Base-by-base conservation (phyloP, 331 rosid species). In the Quercus tomentella region DNA sequence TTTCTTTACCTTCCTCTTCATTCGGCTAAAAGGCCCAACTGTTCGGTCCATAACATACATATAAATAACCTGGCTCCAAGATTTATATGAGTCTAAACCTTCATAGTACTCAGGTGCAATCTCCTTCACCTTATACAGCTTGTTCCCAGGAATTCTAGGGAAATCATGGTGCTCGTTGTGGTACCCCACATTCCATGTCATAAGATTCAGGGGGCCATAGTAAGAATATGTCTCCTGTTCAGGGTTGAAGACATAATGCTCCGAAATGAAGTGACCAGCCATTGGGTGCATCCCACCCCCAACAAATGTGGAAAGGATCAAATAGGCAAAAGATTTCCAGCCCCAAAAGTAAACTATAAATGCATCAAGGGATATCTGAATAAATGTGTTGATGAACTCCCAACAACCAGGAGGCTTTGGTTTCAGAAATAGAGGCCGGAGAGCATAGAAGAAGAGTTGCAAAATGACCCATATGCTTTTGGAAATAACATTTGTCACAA, bases 231-330 rank as follows among this genome's bases (percentile, higher is more conserved):
- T 95, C 84, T 92, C 97, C 80, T 90, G 97, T 0, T 86, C 88
- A 5, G 98, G 92, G 3, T 90, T 85, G 90, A 92, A 95, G 22
- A 92, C 88, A 63, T 95, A 92, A 81, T 95, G 97, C 84, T 95
- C 97, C 0, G 97, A 95, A 78, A 95, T 90, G 92, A 95, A 92
- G 84, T 91, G 97, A 70, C 97, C 97, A 23, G 97, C 97, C 94
- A 95, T 95, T 8, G 97, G 98, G 73, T 95, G 98, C 93, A 95
- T 81, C 33, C 98, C 97, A 23, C 98, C 96, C 37, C 98, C 97
- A 28, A 95, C 89, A 60, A 93, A 95, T 30, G 97, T 92, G 28
- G 97, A 90, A 9, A 91, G 89, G 69, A 95, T 89, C 82, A 95
- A 68, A 81, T 90, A 92, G 25, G 88, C 94, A 66, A 94, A 81